Conservation (phyloP, 495 filamentous ascomycete species). For the Xylaria nigripes region DNA sequence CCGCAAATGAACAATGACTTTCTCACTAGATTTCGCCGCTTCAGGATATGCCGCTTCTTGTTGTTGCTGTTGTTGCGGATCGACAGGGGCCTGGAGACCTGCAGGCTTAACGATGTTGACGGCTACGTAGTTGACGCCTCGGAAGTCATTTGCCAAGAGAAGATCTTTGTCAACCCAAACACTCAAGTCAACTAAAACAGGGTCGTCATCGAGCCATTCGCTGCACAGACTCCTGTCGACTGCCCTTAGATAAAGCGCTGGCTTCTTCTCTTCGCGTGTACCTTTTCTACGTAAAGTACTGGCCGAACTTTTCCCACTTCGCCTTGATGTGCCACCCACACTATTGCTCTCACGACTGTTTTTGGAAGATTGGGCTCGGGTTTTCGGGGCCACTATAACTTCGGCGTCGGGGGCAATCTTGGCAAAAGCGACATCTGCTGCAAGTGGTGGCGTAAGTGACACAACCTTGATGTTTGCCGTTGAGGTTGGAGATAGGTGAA, state of each 20-base stretch:
- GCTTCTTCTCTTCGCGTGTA: slow-evolving; percentile 50
- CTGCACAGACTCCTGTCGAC: slow-evolving; percentile 57
- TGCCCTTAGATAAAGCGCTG: slow-evolving; percentile 66
- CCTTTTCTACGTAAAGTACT: slow-evolving; percentile 59
- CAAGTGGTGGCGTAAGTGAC: slow-evolving; percentile 63
- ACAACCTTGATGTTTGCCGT: slow-evolving; percentile 85
- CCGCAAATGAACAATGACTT: slow-evolving; percentile 64
- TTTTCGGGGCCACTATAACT: slow-evolving; percentile 93
- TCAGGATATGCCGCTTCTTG: slow-evolving; percentile 45
- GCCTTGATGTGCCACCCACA: slow-evolving; percentile 56
- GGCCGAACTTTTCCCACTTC: slow-evolving; percentile 63
- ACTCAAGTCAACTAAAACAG: slow-evolving; percentile 53
- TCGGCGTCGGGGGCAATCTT: slow-evolving; percentile 91
- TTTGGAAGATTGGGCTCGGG: slow-evolving; percentile 36
- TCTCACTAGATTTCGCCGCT: slow-evolving; percentile 53
- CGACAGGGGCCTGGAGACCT: slow-evolving; percentile 63
- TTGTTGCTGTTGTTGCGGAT: slow-evolving; percentile 62
- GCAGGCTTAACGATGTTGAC: slow-evolving; percentile 76
- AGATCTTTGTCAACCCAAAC: slow-evolving; percentile 80
- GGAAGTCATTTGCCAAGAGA: slow-evolving; percentile 57
- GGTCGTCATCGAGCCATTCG: slow-evolving; percentile 65
- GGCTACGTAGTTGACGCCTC: slow-evolving; percentile 61
- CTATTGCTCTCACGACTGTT: slow-evolving; percentile 56
- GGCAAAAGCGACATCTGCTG: slow-evolving; percentile 66
- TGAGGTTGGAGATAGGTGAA: slow-evolving; percentile 92